Conservation (phyloP, 768 basidiomycete genomes). For the Calocera cornea region DNA sequence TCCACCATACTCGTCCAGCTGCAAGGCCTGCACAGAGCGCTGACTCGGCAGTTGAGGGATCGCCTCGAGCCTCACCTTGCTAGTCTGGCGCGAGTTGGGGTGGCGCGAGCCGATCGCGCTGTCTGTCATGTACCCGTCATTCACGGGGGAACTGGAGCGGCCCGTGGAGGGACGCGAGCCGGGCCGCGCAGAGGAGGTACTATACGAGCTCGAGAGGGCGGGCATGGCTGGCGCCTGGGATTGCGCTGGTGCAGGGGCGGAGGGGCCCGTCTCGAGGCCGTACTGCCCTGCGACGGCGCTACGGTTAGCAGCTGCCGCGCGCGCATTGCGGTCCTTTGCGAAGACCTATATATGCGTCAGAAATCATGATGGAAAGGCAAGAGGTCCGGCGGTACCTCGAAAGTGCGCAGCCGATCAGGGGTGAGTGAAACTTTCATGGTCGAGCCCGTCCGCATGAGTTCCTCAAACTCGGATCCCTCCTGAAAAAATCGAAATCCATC, state of each 20-base stretch:
- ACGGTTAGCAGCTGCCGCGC: not conserved
- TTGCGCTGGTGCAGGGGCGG: not conserved
- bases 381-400: slow-evolving; percentile 56
- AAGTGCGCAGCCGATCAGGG: slow-evolving; percentile 80
- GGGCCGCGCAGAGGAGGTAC: not conserved
- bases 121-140: slow-evolving; percentile 2
- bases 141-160: not conserved
- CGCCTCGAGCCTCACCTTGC: not conserved
- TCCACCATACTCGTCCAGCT: slow-evolving; percentile 1
- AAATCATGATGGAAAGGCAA: not conserved
- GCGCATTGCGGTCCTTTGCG: not conserved
- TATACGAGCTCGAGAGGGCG: not conserved
- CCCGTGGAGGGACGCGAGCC: not conserved
- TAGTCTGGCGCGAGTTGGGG: not conserved
- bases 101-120: not conserved
- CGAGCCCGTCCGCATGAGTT: slow-evolving; percentile 73
- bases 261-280: not conserved
- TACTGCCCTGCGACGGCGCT: not conserved
- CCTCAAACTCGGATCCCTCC: slow-evolving; percentile 46
- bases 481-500: not conserved
- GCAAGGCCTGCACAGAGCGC: not conserved
- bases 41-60: not conserved
- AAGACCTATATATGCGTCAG: slow-evolving; percentile 2
- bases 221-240: not conserved
- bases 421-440: slow-evolving; percentile 95